Conservation (phyloP, 352 stramenopile species). For the Phytophthora macrochlamydospora region DNA sequence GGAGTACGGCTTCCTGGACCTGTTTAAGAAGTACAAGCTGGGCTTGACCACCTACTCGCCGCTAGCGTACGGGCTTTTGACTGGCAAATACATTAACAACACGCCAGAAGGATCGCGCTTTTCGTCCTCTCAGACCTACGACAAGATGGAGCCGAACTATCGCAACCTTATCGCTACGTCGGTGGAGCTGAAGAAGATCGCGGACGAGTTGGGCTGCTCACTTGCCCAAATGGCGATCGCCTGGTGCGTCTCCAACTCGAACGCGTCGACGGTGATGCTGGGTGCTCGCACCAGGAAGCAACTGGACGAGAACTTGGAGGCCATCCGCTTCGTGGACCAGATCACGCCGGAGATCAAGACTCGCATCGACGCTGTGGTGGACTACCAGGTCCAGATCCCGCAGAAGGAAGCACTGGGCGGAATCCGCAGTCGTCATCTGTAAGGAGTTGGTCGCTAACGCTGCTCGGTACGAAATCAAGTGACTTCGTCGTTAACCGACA, state of each 20-base stretch:
- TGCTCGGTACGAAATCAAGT: background rate
- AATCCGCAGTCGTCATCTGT: constrained; percentile 24
- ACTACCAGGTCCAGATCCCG: constrained; percentile 32
- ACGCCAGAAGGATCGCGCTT: constrained; percentile 34
- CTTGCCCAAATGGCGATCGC: constrained; percentile 28
- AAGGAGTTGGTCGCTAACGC: background rate
- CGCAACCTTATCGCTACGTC: constrained; percentile 30
- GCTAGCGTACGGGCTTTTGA: constrained; percentile 46
- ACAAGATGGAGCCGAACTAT: constrained; percentile 35
- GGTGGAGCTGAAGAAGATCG: constrained; percentile 42
- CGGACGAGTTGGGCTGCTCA: constrained; percentile 37
- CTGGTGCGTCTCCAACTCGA: constrained; percentile 49
- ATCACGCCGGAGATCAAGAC: constrained; percentile 58
- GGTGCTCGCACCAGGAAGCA: constrained; percentile 54
- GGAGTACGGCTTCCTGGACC: constrained; percentile 55
- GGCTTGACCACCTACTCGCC: constrained; percentile 59
- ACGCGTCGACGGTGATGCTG: constrained; percentile 56
- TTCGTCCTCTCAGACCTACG: constrained; percentile 28
- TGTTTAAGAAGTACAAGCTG: constrained; percentile 64
- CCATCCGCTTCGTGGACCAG: constrained; percentile 46
- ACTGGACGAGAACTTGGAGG: constrained; percentile 58
- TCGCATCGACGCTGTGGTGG: constrained; percentile 53
- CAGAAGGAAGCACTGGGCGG: constrained; percentile 22
- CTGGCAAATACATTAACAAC: constrained; percentile 54
- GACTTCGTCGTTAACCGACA: background rate